A percentile compares a stretch with the other conserved stretches of the same genome.
These are phyloP conservation scores for Fusarium liriodendri DNA, from an alignment of 2,329 filamentous ascomycete genomes.

Conservation along the genomic window DNA sequence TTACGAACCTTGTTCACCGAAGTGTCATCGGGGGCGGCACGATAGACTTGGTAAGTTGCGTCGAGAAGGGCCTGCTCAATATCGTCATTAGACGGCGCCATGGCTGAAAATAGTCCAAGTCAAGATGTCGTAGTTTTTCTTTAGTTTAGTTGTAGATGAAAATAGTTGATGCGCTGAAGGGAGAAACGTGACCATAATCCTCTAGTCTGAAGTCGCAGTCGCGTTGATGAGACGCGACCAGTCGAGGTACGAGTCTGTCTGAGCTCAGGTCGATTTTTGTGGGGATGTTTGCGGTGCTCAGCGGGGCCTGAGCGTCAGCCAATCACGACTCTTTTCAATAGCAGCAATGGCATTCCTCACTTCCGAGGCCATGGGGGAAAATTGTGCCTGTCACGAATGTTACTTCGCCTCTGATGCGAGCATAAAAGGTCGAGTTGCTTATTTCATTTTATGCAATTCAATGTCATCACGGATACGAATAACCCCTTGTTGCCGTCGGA, in stretches of 20 bases:
- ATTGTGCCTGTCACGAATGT: not conserved
- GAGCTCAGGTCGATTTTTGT: slow-evolving; percentile 25
- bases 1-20: slow-evolving; percentile 69
- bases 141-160: not conserved
- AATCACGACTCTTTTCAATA: slow-evolving; percentile 26
- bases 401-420: not conserved
- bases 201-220: slow-evolving; percentile 22
- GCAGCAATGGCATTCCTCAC: not conserved
- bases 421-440: not conserved
- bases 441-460: not conserved
- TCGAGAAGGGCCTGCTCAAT: slow-evolving; percentile 60
- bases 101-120: slow-evolving; percentile 27
- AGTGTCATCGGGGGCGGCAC: slow-evolving; percentile 57
- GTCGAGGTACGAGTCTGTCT: not conserved
- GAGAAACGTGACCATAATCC: slow-evolving; percentile 5
- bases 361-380: not conserved
- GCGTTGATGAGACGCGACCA: slow-evolving; percentile 35
- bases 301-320: slow-evolving; percentile 34
- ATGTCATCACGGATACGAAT: not conserved
- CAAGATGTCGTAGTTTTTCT: not conserved
- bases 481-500: not conserved
- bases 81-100: slow-evolving; percentile 55
- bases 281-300: slow-evolving; percentile 3
- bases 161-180: not conserved
- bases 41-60: slow-evolving; percentile 60